Conservation (phyloP, 2,329 filamentous ascomycete species). For the Lasiodiplodia sp. region DNA sequence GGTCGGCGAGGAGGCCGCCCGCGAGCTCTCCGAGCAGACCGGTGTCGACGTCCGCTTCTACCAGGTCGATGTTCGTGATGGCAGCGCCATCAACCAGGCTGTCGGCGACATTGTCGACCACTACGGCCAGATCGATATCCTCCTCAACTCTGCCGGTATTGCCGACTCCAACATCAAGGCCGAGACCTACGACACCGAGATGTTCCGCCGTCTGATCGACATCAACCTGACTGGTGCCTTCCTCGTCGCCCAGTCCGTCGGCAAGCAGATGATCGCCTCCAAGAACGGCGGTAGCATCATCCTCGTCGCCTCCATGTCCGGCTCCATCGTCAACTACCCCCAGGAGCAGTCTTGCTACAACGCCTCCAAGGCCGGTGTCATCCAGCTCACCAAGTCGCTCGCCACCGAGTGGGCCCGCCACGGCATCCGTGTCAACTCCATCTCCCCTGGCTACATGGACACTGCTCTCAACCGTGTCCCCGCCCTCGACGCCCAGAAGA, state of each 20-base stretch:
- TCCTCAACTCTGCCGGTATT: conserved; percentile 83
- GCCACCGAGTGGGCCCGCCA: conserved; percentile 86
- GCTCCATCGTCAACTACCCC: conserved; percentile 56
- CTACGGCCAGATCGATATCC: conserved; percentile 74
- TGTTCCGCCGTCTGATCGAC: conserved; percentile 80
- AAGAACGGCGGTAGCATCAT: conserved; percentile 76
- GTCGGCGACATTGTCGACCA: conserved; percentile 70
- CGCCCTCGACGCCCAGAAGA: conserved; percentile 80
- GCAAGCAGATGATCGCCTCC: conserved; percentile 70
- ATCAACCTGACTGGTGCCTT: conserved; percentile 85
- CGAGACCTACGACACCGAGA: conserved; percentile 76
- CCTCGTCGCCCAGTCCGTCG: conserved; percentile 70
- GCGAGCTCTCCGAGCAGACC: conserved; percentile 74
- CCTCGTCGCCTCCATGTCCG: conserved; percentile 72
- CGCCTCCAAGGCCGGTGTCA: conserved; percentile 80
- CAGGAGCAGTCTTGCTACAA: conserved; percentile 87
- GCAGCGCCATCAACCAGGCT: conserved; percentile 71
- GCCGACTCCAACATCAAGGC: conserved; percentile 85
- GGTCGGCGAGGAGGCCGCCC: conserved; percentile 73
- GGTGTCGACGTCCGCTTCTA: conserved; percentile 77
- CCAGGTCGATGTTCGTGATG: conserved; percentile 79
- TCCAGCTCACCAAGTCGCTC: conserved; percentile 80
- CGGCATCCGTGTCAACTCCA: conserved; percentile 82
- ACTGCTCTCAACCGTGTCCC: conserved; percentile 81
- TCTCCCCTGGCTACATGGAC: conserved; percentile 87